Evolutionary conservation across 495 filamentous ascomycete genomes (phyloP), one percentile per base, ranked within the genome.

Genomic region (Neurospora sp.): DNA sequence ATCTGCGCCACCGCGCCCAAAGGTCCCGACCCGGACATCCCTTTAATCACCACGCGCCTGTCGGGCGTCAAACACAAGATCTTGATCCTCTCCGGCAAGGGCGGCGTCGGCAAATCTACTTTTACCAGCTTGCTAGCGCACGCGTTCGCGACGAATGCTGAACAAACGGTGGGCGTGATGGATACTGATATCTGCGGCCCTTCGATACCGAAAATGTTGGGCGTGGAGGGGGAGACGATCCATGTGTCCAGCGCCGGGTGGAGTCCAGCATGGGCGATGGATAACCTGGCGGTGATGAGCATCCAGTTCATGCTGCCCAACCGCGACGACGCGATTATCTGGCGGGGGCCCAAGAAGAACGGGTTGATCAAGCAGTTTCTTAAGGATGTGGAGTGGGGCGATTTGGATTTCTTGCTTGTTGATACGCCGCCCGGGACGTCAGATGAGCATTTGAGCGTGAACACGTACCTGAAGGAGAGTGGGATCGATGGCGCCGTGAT

Each of bases 311-410:
- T 99, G 95, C 85, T 99, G 41, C 96, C 96, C 0, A 93, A 93
- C 73, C 85, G 92, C 5, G 96, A 98, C 78, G 93, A 96, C 75
- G 96, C 96, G 4, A 90, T 98, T 14, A 98, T 99, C 74, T 99
- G 96, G 96, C 87, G 95, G 38, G 96, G 96, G 0, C 92, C 96
- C 5, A 99, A 98, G 87, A 99, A 98, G 88, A 99, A 97, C 78
- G 96, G 96, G 1, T 81, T 99, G 73, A 98, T 99, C 79, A 99
- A 98, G 84, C 92, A 95, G 82, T 99, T 99, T 77, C 78, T 99
- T 37, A 96, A 95, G 82, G 96, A 99, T 80, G 96, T 98, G 35
- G 93, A 95, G 79, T 98, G 96, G 96, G 96, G 96, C 12, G 92
- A 95, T 74, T 84, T 98, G 82, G 96, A 99, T 76, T 96, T 93